These are phyloP conservation scores for Takashimella koratensis DNA, from an alignment of 1,284 basidiomycete species.

Conservation along the genomic window DNA sequence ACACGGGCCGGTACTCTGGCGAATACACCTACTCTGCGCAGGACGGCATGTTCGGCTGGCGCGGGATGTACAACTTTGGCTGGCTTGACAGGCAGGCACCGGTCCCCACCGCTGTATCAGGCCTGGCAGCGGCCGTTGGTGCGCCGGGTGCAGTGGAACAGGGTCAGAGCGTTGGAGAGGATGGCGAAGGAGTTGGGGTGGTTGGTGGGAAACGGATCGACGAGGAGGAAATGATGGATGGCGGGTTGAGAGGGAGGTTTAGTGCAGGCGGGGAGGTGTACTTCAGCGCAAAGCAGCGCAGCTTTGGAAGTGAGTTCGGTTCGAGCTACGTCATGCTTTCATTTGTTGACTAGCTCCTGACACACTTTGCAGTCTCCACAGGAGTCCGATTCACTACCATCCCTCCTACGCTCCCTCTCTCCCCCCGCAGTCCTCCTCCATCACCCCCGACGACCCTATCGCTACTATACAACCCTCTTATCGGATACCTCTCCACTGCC, in stretches of 20 bases:
- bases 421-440: slow-evolving; percentile 54
- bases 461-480: slow-evolving; percentile 91
- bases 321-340: not conserved
- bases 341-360: not conserved
- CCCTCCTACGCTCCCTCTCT: slow-evolving; percentile 50
- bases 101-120: not conserved
- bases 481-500: slow-evolving; percentile 86
- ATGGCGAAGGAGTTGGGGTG: slow-evolving; percentile 24
- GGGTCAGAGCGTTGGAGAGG: slow-evolving; percentile 44
- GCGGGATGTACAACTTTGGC: slow-evolving; percentile 91
- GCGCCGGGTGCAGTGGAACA: slow-evolving; percentile 13
- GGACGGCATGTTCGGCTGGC: slow-evolving; percentile 86
- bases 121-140: slow-evolving; percentile 17
- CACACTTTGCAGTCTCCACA: slow-evolving; percentile 90
- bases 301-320: slow-evolving; percentile 83
- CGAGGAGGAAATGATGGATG: slow-evolving; percentile 84
- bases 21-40: slow-evolving; percentile 94
- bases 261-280: slow-evolving; percentile 93
- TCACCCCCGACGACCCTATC: slow-evolving; percentile 85
- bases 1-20: slow-evolving; percentile 85
- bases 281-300: slow-evolving; percentile 86
- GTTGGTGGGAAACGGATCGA: slow-evolving; percentile 63
- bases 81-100: slow-evolving; percentile 18
- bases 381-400: slow-evolving; percentile 88
- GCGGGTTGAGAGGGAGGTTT: slow-evolving; percentile 81